A percentile compares a stretch with the other conserved stretches of the same genome.
Conservation (phyloP, 192 early-diverging fungal genomes). For the Backusella liffmaniae region DNA sequence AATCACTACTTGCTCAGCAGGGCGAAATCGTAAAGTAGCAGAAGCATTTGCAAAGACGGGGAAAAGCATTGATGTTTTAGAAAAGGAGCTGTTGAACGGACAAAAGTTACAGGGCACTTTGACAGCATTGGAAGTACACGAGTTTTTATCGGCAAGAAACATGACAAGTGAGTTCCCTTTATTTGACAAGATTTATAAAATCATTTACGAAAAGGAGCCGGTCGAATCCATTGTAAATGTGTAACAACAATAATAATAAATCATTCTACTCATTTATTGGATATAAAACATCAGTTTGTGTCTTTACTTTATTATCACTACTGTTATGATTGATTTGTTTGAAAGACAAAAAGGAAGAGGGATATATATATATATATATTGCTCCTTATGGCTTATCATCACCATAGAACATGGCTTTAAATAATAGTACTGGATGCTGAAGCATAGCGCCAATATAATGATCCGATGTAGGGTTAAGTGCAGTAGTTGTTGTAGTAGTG, state of each 20-base stretch:
- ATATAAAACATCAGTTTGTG: too few species aligned
- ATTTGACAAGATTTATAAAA: conserved; percentile 85
- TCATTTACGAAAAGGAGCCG: conserved; percentile 70
- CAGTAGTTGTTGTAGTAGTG: too few species aligned
- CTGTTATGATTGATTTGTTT: too few species aligned
- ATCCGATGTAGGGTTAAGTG: background rate
- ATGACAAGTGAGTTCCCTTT: conserved; percentile 59
- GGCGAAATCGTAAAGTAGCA: conserved; percentile 87
- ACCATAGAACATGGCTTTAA: background rate
- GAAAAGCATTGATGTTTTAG: conserved; percentile 89
- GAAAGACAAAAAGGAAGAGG: background rate
- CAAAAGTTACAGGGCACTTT: conserved; percentile 96
- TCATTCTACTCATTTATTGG: too few species aligned
- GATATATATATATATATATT: too few species aligned
- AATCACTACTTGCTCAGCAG: conserved; percentile 94
- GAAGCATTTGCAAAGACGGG: conserved; percentile 87
- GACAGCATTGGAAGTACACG: conserved; percentile 83
- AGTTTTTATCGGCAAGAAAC: conserved; percentile 64
- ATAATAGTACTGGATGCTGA: background rate
- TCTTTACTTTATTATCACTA: too few species aligned
- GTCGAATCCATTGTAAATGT: conserved; percentile 24
- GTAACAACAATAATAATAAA: background rate
- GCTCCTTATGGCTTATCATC: background rate
- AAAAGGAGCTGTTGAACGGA: conserved; percentile 89
- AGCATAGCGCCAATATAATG: background rate